phyloP scores from a whole-genome alignment of 495 filamentous ascomycete species.

The Podospora sp. region DNA sequence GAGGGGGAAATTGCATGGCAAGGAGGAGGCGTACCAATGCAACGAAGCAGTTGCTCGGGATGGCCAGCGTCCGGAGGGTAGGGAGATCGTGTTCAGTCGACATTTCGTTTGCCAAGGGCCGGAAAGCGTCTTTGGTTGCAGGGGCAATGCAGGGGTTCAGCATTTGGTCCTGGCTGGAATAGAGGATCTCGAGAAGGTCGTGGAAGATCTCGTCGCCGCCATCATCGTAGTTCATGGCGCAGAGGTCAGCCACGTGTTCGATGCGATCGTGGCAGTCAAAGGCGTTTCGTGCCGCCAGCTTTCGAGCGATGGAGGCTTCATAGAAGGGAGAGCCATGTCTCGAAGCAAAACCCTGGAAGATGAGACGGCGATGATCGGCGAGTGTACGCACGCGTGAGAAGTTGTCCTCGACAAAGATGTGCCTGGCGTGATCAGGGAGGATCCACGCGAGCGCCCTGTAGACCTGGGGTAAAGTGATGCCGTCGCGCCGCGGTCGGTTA shows the following conservation, averaged over 20 bases:
- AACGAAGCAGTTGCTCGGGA: slow-evolving; percentile 26
- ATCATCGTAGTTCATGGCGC: slow-evolving; percentile 29
- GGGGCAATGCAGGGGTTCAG: neutral
- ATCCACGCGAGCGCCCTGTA: slow-evolving; percentile 27
- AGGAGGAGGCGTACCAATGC: slow-evolving; percentile 26
- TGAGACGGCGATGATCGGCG: slow-evolving; percentile 27
- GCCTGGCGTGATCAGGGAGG: slow-evolving; percentile 15
- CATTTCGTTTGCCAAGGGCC: slow-evolving; percentile 29
- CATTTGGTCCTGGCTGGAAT: slow-evolving; percentile 25
- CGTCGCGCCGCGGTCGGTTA: neutral
- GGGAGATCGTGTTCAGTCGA: slow-evolving; percentile 17
- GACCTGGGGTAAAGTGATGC: slow-evolving; percentile 23
- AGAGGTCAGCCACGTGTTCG: slow-evolving; percentile 16
- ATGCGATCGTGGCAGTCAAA: slow-evolving; percentile 19
- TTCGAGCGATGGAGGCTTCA: slow-evolving; percentile 6
- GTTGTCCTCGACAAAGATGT: slow-evolving; percentile 25
- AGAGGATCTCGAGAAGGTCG: slow-evolving; percentile 36
- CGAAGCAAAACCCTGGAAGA: slow-evolving; percentile 36
- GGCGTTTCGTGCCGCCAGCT: slow-evolving; percentile 18
- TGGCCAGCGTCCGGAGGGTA: slow-evolving; percentile 24
- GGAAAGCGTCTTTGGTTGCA: slow-evolving; percentile 30
- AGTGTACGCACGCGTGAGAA: slow-evolving; percentile 25
- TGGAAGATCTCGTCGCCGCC: slow-evolving; percentile 39
- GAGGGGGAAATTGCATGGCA: slow-evolving; percentile 22
- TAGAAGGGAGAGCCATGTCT: neutral